These are phyloP conservation scores for Globisporangium acanthophoron DNA, from an alignment of 352 stramenopile genomes.

Conservation along the genomic window DNA sequence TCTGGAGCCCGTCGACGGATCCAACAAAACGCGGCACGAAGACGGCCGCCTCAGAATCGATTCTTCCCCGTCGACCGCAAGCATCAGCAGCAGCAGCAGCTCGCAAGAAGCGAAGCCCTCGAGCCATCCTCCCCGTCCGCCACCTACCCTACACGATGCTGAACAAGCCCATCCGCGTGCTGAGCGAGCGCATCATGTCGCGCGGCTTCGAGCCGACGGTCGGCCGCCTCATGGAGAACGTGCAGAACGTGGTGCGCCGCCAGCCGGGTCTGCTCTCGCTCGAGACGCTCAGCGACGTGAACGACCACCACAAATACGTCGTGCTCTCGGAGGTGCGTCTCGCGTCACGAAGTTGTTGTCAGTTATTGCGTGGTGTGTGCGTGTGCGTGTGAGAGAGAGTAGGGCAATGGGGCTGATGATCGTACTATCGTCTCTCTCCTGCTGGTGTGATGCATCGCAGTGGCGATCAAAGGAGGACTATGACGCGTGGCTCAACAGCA, in stretches of 20 bases:
- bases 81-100: not conserved
- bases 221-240: constrained; percentile 73
- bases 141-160: constrained; percentile 15
- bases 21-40: no score
- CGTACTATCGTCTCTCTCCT: no score
- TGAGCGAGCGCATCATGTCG: constrained; percentile 82
- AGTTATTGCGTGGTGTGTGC: constrained; percentile 1
- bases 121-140: not conserved
- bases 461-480: constrained; percentile 83
- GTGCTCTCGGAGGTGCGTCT: constrained; percentile 68
- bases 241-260: constrained; percentile 66
- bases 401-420: no score
- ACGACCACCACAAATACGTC: constrained; percentile 87
- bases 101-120: not conserved
- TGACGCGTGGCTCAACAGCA: constrained; percentile 64
- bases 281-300: constrained; percentile 75
- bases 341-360: not conserved
- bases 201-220: constrained; percentile 81
- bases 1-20: no score
- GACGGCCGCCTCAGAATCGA: not conserved
- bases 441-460: constrained; percentile 19
- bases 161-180: constrained; percentile 63
- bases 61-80: constrained; percentile 1
- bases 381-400: not conserved
- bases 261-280: constrained; percentile 76